Percentiles rank a stretch among this genome's conserved stretches.
Evolutionary conservation across 768 basidiomycete species (phyloP).

Genomic region (Pulveroboletus sp.): DNA sequence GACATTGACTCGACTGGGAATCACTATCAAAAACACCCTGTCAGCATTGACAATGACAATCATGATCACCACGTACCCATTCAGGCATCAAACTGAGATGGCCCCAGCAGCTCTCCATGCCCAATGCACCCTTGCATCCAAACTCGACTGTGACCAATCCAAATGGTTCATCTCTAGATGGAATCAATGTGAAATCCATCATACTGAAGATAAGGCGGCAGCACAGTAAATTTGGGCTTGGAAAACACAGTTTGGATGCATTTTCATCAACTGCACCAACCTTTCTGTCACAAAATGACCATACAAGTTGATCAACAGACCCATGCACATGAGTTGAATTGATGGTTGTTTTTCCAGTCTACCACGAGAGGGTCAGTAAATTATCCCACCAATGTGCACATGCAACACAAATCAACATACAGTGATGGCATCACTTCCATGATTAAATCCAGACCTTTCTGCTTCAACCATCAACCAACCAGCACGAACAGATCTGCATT

Average conservation of each 20-base stretch:
- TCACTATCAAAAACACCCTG: too few relatives aligned
- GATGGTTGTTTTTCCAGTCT: conserved; percentile 82
- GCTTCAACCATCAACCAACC: conserved; percentile 97
- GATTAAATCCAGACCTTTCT: conserved; percentile 94
- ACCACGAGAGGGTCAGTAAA: too few relatives aligned
- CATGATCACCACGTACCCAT: too few relatives aligned
- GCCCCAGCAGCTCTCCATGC: too few relatives aligned
- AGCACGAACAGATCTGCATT: conserved; percentile 90
- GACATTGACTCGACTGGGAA: too few relatives aligned
- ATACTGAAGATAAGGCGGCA: conserved; percentile 93
- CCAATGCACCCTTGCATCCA: conserved; percentile 92
- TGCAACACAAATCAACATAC: conserved; percentile 41
- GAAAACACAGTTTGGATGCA: too few relatives aligned
- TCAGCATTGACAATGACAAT: too few relatives aligned
- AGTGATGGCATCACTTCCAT: conserved; percentile 91
- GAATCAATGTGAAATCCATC: conserved; percentile 92
- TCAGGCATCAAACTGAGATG: too few relatives aligned
- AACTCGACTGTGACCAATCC: conserved; percentile 95
- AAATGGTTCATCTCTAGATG: conserved; percentile 94
- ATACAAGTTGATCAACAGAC: conserved; percentile 92
- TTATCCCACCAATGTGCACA: neutral
- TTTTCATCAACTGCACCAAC: too few relatives aligned
- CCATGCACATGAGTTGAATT: conserved; percentile 85
- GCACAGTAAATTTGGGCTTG: too few relatives aligned
- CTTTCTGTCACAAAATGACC: conserved; percentile 90